A percentile compares a stretch with the other conserved stretches of the same genome.
Conservation (phyloP, 2,329 filamentous ascomycete genomes). For the Aschersonia sp. region DNA sequence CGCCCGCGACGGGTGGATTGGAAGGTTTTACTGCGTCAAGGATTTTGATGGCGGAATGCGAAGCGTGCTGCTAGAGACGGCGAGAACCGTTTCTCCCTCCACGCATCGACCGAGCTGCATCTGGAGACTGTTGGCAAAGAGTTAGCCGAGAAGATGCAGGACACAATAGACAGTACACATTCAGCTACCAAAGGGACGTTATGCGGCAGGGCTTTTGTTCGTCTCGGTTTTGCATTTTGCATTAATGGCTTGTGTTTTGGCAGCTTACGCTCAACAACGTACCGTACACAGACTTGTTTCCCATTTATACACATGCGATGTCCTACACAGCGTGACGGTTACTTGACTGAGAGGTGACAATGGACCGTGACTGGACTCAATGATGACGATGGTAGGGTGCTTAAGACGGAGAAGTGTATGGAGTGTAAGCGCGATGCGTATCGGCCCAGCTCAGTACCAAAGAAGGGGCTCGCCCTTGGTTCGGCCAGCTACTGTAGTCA, state of each 20-base stretch:
- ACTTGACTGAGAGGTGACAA: too few relatives aligned
- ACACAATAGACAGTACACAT: slow-evolving; percentile 19
- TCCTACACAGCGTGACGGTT: neutral
- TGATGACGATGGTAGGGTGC: too few relatives aligned
- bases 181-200: slow-evolving; percentile 21
- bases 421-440: too few relatives aligned
- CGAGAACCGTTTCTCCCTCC: neutral
- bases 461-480: too few relatives aligned
- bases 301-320: neutral
- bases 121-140: neutral
- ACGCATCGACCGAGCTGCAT: too few relatives aligned
- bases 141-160: slow-evolving; percentile 11
- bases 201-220: slow-evolving; percentile 19
- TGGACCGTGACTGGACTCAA: too few relatives aligned
- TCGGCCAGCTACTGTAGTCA: too few relatives aligned
- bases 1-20: too few relatives aligned
- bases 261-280: slow-evolving; percentile 2
- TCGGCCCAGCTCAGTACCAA: too few relatives aligned
- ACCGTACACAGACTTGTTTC: neutral
- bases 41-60: neutral
- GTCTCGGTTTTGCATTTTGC: slow-evolving; percentile 10
- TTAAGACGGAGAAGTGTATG: too few relatives aligned
- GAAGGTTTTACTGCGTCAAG: slow-evolving; percentile 2
- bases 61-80: neutral
- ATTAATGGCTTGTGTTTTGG: slow-evolving; percentile 16